phyloP scores from a whole-genome alignment of 1,284 basidiomycete genomes.

The Fomitopsis palustris region DNA sequence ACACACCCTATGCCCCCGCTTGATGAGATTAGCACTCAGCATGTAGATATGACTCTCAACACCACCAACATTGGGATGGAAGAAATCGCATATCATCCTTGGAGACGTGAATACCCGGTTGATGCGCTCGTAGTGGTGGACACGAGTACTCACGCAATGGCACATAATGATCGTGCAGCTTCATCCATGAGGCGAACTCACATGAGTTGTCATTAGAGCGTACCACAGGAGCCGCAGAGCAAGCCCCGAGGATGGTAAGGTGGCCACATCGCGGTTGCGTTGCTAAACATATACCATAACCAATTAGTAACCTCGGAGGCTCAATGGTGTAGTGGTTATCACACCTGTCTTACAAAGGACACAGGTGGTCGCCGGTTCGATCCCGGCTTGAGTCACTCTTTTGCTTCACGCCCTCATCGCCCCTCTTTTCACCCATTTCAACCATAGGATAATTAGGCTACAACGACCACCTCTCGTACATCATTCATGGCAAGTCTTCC shows the following conservation, averaged over 20 bases:
- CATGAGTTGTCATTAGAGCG: too few relatives aligned
- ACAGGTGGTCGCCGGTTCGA: constrained; percentile 3
- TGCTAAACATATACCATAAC: too few relatives aligned
- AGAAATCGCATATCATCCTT: constrained; percentile 97
- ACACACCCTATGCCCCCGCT: constrained; percentile 80
- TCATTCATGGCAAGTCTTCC: too few relatives aligned
- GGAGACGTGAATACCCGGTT: neutral
- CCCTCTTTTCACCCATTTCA: too few relatives aligned
- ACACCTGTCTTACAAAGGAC: constrained; percentile 1
- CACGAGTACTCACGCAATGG: neutral
- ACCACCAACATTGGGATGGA: constrained; percentile 91
- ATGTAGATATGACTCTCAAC: constrained; percentile 98
- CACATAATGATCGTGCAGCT: neutral
- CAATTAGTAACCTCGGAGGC: neutral
- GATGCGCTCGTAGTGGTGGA: neutral
- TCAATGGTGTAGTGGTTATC: constrained; percentile 4
- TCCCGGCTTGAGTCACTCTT: neutral
- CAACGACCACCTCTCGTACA: too few relatives aligned
- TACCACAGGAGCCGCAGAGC: too few relatives aligned
- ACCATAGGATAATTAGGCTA: too few relatives aligned
- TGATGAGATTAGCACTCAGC: constrained; percentile 81
- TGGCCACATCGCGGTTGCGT: too few relatives aligned
- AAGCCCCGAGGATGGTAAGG: too few relatives aligned
- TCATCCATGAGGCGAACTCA: too few relatives aligned
- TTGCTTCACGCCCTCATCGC: neutral